Evolutionary conservation across 495 filamentous ascomycete genomes (phyloP).

Genomic region (Copromyces sp.): DNA sequence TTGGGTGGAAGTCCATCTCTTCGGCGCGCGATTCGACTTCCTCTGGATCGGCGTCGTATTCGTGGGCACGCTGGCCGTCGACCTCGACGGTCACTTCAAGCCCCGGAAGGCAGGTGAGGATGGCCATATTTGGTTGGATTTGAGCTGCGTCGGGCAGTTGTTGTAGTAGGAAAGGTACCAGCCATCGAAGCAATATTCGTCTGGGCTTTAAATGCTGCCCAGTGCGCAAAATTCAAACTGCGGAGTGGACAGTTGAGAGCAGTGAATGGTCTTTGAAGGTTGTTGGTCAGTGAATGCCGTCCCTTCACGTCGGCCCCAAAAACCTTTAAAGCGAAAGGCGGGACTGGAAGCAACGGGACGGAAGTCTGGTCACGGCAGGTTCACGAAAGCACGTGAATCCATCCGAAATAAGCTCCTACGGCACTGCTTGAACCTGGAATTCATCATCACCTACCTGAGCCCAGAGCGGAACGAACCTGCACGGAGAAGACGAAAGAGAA

Average conservation of each 20-base stretch:
- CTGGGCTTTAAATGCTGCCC: neutral
- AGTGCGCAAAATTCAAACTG: neutral
- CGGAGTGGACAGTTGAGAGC: neutral
- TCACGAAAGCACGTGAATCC: neutral
- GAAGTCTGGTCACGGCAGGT: neutral
- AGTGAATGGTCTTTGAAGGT: neutral
- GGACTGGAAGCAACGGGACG: neutral
- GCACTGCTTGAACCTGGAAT: neutral
- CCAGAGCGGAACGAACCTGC: neutral
- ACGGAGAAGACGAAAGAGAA: neutral
- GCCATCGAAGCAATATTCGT: neutral
- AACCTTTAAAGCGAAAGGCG: neutral
- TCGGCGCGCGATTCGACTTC: neutral
- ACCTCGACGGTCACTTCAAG: constrained; percentile 21
- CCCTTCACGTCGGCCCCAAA: too few species aligned
- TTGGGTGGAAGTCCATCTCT: neutral
- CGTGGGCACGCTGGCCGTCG: constrained; percentile 10
- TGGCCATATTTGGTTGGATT: constrained; percentile 18
- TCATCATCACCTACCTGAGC: neutral
- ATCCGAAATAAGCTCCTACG: neutral
- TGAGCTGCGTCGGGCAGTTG: neutral
- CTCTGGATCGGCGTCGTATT: constrained; percentile 21
- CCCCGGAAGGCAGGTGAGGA: constrained; percentile 20
- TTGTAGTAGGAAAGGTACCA: neutral
- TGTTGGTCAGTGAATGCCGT: neutral